Base-by-base conservation (phyloP, 257 asterid species). In the Forsythia suspensa region DNA sequence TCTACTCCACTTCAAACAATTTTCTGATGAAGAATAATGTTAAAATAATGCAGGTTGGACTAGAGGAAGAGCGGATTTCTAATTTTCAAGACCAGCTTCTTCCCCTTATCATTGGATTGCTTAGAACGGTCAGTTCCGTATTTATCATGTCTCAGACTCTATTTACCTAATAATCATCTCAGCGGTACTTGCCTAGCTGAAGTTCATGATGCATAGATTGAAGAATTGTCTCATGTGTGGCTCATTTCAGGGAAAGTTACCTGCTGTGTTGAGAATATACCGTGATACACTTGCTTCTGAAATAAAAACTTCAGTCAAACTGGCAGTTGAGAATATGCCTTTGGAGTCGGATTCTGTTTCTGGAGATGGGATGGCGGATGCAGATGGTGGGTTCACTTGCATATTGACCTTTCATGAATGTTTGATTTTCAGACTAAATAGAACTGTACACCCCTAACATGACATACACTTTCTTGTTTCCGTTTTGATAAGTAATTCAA, bases 71-170 rank as follows among this genome's bases (percentile, higher is more conserved):
- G 77, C 90, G 89, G 76, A 76, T 86, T 55, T 88, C 91, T 43
- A 86, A 90, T 85, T 90, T 93, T 75, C 91, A 87, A 74, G 99
- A 93, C 79, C 96, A 88, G 84, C 94, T 95, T 82, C 98, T 95
- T 80, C 98, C 99, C 75, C 88, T 93, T 83, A 84, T 92, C 79
- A 91, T 95, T 86, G 99, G 99, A 82, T 89, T 95, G 88, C 97
- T 95, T 78, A 89, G 98, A 90, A 95, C 99, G 51, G 98, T 94
- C 88, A 89, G 98, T 85, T 73, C 61, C 61, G 40, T 69, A 65
- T 63, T 75, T 59, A 76, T 67, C 40, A 67, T 81, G 51, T 72
- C 21, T 77, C 78, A 24, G 48, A 76, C 21, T 66, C 42, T 70
- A 3, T 43, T 72, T n/a, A 52, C 71, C 3, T 66, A n/a, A 7